Evolutionary conservation across 306 rosid genomes (phyloP).

Genomic region (Cercis canadensis): DNA sequence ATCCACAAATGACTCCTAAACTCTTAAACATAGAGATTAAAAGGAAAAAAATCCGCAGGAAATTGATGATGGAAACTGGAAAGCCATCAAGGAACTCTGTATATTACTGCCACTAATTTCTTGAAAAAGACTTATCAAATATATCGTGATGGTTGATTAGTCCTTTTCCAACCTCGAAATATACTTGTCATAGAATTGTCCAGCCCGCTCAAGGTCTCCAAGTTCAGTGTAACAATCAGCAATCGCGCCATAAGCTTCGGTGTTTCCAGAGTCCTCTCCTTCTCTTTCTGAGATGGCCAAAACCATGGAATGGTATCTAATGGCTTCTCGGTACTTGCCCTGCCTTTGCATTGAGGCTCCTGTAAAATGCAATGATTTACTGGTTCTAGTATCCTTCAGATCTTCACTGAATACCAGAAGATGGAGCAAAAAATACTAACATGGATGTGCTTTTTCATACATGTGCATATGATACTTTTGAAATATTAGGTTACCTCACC

Average conservation of each 20-base stretch:
- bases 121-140: conserved; percentile 12
- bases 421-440: too few species aligned
- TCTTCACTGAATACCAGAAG: neutral
- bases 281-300: conserved; percentile 79
- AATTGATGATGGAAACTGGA: conserved; percentile 3
- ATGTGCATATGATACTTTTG: too few species aligned
- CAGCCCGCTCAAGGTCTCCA: conserved; percentile 95
- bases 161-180: conserved; percentile 86
- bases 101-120: neutral
- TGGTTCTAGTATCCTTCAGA: too few species aligned
- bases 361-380: conserved; percentile 36
- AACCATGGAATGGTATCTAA: conserved; percentile 85
- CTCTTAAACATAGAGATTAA: neutral
- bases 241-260: conserved; percentile 96
- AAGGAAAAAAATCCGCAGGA: conserved; percentile 38
- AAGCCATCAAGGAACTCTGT: conserved; percentile 18
- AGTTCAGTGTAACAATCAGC: conserved; percentile 98
- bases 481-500: neutral
- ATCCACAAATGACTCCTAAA: neutral
- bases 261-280: conserved; percentile 87
- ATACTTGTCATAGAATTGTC: conserved; percentile 72
- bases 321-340: conserved; percentile 82
- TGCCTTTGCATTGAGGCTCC: conserved; percentile 97
- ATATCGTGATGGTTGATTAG: conserved; percentile 33
- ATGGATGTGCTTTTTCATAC: too few species aligned